phyloP scores from a whole-genome alignment of 1,284 basidiomycete species.

The Gymnopus androsaceus region DNA sequence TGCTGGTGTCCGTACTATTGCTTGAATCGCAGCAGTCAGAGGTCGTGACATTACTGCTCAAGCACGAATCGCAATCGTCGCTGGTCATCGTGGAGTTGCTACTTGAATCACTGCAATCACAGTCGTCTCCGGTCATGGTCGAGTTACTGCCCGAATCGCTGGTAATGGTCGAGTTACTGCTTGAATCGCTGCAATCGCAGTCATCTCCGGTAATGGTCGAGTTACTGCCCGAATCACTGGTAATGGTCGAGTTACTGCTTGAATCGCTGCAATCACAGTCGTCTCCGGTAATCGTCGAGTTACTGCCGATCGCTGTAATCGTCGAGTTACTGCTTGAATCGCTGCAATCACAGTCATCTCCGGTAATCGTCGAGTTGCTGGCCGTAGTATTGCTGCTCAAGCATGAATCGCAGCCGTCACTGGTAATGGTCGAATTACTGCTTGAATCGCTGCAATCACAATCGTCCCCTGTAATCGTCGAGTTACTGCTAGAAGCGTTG shows the following conservation, averaged over 20 bases:
- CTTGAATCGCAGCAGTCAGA: neutral
- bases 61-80: neutral
- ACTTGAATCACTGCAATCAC: neutral
- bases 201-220: no score
- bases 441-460: neutral
- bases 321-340: no score
- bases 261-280: neutral
- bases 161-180: neutral
- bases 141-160: neutral
- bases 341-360: neutral
- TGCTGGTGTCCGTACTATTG: conserved; percentile 1
- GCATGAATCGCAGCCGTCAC: neutral
- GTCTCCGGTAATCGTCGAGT: no score
- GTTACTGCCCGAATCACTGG: no score
- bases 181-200: neutral
- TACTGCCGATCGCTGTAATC: no score
- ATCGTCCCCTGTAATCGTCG: neutral
- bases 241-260: no score
- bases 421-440: neutral
- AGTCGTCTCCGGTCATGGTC: neutral
- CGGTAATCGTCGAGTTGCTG: no score
- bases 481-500: neutral
- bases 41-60: neutral
- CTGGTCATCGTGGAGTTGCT: neutral
- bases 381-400: neutral